Percentiles rank a stretch among this genome's conserved stretches.
These are phyloP conservation scores for Furcasterigmium sp. DNA, from an alignment of 2,329 filamentous ascomycete species.

Conservation along the genomic window DNA sequence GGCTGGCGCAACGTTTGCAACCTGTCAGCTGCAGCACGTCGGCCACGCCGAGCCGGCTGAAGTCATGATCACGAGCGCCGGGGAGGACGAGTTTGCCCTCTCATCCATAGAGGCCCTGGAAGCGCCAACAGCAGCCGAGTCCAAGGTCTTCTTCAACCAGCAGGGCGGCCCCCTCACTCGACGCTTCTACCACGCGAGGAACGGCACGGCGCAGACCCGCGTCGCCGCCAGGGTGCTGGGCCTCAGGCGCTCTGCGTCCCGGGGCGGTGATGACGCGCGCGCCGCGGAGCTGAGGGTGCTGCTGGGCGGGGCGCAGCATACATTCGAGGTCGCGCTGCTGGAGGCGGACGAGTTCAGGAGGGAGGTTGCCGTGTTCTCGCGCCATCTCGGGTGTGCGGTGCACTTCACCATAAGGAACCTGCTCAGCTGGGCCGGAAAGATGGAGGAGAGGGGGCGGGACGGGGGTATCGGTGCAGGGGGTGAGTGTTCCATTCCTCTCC, in stretches of 20 bases:
- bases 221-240: not conserved
- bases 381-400: not conserved
- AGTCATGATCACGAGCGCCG: slow-evolving; percentile 1
- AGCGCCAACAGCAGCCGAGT: not conserved
- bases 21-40: not conserved
- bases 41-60: not conserved
- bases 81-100: not conserved
- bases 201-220: not conserved
- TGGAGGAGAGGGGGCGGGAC: slow-evolving; percentile 1
- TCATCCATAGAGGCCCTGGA: not conserved
- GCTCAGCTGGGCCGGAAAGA: slow-evolving; percentile 4
- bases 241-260: not conserved
- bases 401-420: not conserved
- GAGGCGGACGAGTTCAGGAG: not conserved
- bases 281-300: not conserved
- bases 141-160: slow-evolving; percentile 3
- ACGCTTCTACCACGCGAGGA: slow-evolving; percentile 3
- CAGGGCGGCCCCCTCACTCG: slow-evolving; percentile 2
- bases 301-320: not conserved
- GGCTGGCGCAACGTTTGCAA: not conserved
- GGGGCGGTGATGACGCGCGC: not conserved
- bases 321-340: not conserved
- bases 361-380: slow-evolving; percentile 2
- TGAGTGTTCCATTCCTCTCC: not conserved
- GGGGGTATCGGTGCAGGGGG: not conserved